A percentile compares a stretch with the other conserved stretches of the same genome.
These are phyloP conservation scores for Ochromonas danica DNA, from an alignment of 108 stramenopile species.

Conservation along the genomic window DNA sequence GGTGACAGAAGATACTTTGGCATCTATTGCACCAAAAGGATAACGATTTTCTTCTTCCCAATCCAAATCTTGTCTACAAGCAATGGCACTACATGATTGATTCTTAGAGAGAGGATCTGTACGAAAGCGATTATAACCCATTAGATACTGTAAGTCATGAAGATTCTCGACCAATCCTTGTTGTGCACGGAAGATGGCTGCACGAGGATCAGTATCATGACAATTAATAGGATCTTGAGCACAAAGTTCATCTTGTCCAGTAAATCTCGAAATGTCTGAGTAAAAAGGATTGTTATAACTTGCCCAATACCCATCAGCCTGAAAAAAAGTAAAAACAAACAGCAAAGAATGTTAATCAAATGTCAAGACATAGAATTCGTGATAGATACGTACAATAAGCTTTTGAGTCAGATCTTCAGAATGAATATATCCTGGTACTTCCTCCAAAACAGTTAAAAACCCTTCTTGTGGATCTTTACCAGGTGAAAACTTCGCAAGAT, in stretches of 20 bases:
- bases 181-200: neutral
- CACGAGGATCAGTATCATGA: conserved; percentile 8
- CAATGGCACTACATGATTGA: conserved; percentile 7
- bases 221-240: neutral
- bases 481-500: conserved; percentile 4
- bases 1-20: conserved; percentile 25
- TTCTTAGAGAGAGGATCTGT: neutral
- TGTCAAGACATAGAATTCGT: neutral
- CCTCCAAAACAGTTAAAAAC: conserved; percentile 28
- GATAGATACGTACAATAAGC: conserved; percentile 4
- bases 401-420: conserved; percentile 21
- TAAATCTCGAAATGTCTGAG: neutral
- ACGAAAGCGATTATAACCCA: conserved; percentile 9
- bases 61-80: conserved; percentile 31
- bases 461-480: neutral
- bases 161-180: neutral
- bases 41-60: too few species aligned
- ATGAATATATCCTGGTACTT: conserved; percentile 31
- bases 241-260: conserved; percentile 7
- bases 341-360: neutral
- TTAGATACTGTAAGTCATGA: neutral
- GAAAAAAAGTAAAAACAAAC: too few species aligned
- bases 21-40: conserved; percentile 31
- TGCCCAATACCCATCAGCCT: conserved; percentile 25
- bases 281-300: conserved; percentile 28